Evolutionary conservation across 169 alveolate species (phyloP), one percentile per base, ranked within the genome.

Genomic region (Cryptosporidium sp.): DNA sequence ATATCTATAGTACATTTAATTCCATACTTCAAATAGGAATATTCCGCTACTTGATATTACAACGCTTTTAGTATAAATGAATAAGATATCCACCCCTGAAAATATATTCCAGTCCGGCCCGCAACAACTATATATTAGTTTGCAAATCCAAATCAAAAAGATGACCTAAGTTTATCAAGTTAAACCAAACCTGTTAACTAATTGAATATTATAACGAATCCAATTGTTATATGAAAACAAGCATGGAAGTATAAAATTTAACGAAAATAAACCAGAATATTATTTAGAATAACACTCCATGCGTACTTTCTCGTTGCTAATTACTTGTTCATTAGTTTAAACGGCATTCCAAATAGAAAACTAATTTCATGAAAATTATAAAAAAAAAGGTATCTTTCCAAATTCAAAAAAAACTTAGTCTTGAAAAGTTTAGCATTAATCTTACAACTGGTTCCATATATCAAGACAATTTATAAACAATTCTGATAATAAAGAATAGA

Each of bases 371-470:
- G 29, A 26, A n/a, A n/a, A 0, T 56, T 16, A 56, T 7, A 26
- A 56, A 0, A 53, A 53, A 52, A 52, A 52, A 52, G 61, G 21
- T 26, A 3, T 4, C 67, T 23, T n/a, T 21, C 12, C 29, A 0
- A 23, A 8, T 56, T 23, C 37, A 56, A 21, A 56, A 56, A 56
- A n/a, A 3, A 23, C 35, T 23, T 10, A 9, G 16, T 56, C 12
- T 56, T 1, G 35, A 56, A n/a, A 56, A 56, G 8, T 56, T 56
- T n/a, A 56, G 67, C 67, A 56, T 56, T 56, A 56, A 8, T 56
- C 26, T n/a, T 48, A 14, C 56, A 56, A 56, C 31, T 2, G 35
- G 37, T 9, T 56, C 14, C 18, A 48, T 48, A 48, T 16, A 3
- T 16, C 8, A 48, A 48, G 56, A 48, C 23, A 48, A 16, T 14